These are phyloP conservation scores for Penicillium cinerascens DNA, from an alignment of 495 filamentous ascomycete genomes.

Conservation along the genomic window DNA sequence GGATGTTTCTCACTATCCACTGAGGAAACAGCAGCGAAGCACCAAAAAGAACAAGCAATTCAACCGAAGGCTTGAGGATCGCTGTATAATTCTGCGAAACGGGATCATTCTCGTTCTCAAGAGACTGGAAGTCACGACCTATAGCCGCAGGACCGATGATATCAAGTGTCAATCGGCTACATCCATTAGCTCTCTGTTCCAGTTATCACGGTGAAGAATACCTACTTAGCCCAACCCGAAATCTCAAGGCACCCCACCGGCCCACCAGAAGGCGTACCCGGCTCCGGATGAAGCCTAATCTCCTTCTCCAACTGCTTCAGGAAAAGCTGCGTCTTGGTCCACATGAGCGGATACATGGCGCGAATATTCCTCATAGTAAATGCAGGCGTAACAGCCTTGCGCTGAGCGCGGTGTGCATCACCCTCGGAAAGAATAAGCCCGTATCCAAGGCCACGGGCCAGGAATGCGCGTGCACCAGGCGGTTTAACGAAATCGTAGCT, in stretches of 20 bases:
- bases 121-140: constrained; percentile 69
- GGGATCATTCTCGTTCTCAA: constrained; percentile 57
- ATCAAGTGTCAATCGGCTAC: constrained; percentile 66
- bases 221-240: constrained; percentile 54
- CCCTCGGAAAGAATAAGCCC: constrained; percentile 78
- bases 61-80: constrained; percentile 42
- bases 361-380: constrained; percentile 78
- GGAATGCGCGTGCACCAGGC: constrained; percentile 35
- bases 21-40: constrained; percentile 40
- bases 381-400: constrained; percentile 69
- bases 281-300: constrained; percentile 25
- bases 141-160: constrained; percentile 79
- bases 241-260: constrained; percentile 56
- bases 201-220: no score
- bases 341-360: constrained; percentile 74
- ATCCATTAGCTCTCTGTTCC: neutral
- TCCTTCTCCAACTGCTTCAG: constrained; percentile 32
- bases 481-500: constrained; percentile 49
- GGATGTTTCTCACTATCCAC: constrained; percentile 47
- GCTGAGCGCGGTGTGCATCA: constrained; percentile 64
- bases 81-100: constrained; percentile 61
- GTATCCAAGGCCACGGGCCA: constrained; percentile 68
- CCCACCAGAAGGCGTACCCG: constrained; percentile 30
- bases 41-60: constrained; percentile 38
- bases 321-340: constrained; percentile 48